Evolutionary conservation across 352 stramenopile species (phyloP).

Genomic region (Pythium oligandrum): DNA sequence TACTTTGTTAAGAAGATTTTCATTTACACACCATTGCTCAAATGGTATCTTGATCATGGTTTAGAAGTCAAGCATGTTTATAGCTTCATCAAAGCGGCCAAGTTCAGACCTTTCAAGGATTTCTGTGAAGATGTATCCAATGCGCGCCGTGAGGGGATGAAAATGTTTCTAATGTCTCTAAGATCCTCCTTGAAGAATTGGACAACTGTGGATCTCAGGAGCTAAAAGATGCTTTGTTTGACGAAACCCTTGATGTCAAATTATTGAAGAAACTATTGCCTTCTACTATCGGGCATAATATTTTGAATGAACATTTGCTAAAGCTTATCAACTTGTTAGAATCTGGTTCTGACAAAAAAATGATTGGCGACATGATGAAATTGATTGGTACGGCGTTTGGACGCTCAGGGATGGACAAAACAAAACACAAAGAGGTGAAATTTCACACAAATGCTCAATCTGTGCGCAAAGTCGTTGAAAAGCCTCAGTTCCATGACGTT

Average conservation of each 20-base stretch:
- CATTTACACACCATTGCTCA: conserved; percentile 28
- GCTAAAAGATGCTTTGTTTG: no score
- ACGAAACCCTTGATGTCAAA: no score
- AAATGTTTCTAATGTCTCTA: no score
- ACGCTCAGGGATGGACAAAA: conserved; percentile 15
- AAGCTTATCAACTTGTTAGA: no score
- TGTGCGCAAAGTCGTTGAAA: conserved; percentile 2
- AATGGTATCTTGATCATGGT: conserved; percentile 33
- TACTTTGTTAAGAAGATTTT: conserved; percentile 34
- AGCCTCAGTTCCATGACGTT: conserved; percentile 6
- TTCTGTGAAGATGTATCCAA: conserved; percentile 20
- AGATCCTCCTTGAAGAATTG: no score
- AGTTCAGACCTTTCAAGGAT: conserved; percentile 14
- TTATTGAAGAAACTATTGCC: no score
- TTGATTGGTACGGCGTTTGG: conserved; percentile 15
- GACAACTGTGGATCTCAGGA: no score
- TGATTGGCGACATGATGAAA: conserved; percentile 17
- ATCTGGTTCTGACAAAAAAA: not conserved
- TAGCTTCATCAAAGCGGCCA: conserved; percentile 22
- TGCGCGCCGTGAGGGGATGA: conserved; percentile 17
- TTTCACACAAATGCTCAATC: conserved; percentile 6
- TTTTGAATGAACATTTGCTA: no score
- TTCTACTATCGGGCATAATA: no score
- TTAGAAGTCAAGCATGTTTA: conserved; percentile 24
- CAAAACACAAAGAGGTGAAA: conserved; percentile 16